These are phyloP conservation scores for Mikania micrantha DNA, from an alignment of 129 eudicot genomes.

Conservation along the genomic window DNA sequence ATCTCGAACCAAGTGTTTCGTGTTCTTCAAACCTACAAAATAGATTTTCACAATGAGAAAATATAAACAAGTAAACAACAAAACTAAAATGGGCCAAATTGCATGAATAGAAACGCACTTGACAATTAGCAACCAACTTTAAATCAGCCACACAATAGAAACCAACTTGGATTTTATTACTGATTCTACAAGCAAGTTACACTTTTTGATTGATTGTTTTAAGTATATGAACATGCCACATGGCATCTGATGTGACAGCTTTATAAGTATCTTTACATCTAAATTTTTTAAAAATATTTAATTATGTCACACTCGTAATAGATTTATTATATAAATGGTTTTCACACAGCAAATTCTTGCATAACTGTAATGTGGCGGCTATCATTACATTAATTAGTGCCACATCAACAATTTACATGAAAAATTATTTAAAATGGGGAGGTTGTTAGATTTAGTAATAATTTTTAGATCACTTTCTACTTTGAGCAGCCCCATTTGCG, in stretches of 20 bases:
- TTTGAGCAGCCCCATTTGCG: too few relatives aligned
- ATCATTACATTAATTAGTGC: not conserved
- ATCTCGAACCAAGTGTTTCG: slow-evolving; percentile 95
- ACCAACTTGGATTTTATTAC: not conserved
- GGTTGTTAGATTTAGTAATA: not conserved
- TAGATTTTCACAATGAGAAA: not conserved
- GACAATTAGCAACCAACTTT: not conserved
- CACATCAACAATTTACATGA: not conserved
- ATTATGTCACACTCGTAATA: not conserved
- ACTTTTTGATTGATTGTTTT: not conserved
- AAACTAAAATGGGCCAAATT: not conserved
- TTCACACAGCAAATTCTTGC: not conserved
- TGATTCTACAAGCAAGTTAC: not conserved
- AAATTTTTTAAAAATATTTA: not conserved
- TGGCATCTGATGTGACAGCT: not conserved
- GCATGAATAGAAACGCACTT: not conserved
- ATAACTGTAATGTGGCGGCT: not conserved
- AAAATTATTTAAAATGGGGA: not conserved
- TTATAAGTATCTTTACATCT: not conserved
- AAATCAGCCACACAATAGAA: not conserved
- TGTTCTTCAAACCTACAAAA: slow-evolving; percentile 87
- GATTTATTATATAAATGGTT: not conserved
- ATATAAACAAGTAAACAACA: not conserved
- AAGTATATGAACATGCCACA: not conserved
- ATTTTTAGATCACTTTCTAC: not conserved